Evolutionary conservation across 169 alveolate species (phyloP).

Genomic region (Eimeria necatrix): DNA sequence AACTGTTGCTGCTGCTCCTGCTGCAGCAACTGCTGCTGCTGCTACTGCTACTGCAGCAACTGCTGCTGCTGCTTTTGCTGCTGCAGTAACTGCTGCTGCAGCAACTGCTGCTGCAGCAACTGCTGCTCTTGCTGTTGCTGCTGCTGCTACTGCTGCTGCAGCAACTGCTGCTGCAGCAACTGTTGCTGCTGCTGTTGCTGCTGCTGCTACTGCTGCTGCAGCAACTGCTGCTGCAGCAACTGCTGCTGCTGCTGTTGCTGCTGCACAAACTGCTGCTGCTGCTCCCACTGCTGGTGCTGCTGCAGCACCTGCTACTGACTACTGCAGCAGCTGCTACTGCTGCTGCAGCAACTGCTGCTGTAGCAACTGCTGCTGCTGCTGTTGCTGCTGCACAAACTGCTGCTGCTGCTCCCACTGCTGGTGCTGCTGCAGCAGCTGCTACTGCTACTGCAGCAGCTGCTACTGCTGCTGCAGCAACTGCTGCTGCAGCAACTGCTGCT

Average conservation of each 20-base stretch:
- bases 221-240: not conserved
- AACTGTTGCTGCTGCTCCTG: not conserved
- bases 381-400: not conserved
- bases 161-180: conserved; percentile 14
- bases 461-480: not conserved
- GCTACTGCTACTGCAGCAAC: conserved; percentile 23
- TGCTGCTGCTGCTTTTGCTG: conserved; percentile 35
- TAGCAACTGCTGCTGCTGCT: not conserved
- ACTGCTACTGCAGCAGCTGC: too few species aligned
- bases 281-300: not conserved
- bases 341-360: conserved; percentile 17
- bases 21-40: conserved; percentile 30
- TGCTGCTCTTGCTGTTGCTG: conserved; percentile 71
- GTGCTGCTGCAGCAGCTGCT: not conserved
- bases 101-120: conserved; percentile 30
- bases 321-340: conserved; percentile 36
- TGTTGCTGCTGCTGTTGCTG: not conserved
- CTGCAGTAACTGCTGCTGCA: conserved; percentile 30
- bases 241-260: conserved; percentile 38
- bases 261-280: not conserved
- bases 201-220: not conserved
- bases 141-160: not conserved
- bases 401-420: not conserved
- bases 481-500: not conserved
- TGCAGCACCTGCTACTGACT: not conserved